Base-by-base conservation (phyloP, 495 filamentous ascomycete species). In the Lophium mytilinum region DNA sequence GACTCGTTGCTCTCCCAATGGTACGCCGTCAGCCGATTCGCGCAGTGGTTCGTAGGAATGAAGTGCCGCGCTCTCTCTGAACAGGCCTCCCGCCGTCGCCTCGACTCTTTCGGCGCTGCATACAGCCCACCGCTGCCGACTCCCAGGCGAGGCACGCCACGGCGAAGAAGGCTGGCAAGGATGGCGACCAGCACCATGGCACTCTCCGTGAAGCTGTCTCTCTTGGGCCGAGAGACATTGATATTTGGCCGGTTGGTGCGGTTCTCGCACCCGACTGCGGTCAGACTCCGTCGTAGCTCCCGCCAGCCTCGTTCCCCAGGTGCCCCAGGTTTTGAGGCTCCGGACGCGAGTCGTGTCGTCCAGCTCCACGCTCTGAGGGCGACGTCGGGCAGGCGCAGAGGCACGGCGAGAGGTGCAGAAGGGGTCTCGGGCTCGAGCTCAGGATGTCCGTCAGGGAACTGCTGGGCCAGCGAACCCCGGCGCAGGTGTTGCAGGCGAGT, bases 91-190 rank as follows among this genome's bases (percentile, higher is more conserved):
- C 45, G 45, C 21, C 12, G 33, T 24, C 14, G 21, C 45, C 45
- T 24, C 1, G 17, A 48, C 45, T 18, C 18, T 48, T 48, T 50
- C 17, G 49, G 18, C 34, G 37, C 14, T 10, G 4, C 56, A 37
- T 36, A 14, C 15, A 40, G 49, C 47, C 37, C 47, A 10, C 33
- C 10, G 35, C 48, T 57, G 57, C 61, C 61, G 61, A 48, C 52
- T 59, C 56, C 53, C 61, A 48, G 52, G 52, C 21, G 46, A 51
- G 9, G 33, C 21, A 45, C 36, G 45, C 50, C 37, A 19, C 24
- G 24, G 24, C 19, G 43, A 19, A n/a, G 40, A 46, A 21, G 51
- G 56, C 37, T 52, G 40, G 57, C 39, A 49, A 47, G 42, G 24
- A 36, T 19, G 42, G 17, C 12, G 55, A 58, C 50, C 56, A 55